Evolutionary conservation across 1,139 yeast genomes (phyloP).

Genomic region (Diutina catenulata): DNA sequence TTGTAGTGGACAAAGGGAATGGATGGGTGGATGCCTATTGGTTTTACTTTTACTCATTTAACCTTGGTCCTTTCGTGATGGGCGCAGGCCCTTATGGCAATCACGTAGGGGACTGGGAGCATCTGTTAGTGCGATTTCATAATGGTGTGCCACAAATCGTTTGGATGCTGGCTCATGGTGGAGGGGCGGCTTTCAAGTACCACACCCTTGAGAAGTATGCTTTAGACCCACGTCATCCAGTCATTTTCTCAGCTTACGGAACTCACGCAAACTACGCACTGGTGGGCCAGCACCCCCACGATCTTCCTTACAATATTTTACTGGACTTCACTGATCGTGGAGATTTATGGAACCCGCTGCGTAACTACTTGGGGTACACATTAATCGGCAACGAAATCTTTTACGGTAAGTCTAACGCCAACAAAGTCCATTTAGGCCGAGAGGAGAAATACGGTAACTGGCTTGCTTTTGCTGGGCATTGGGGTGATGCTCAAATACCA

Average conservation of each 20-base stretch:
- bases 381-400: constrained; percentile 46
- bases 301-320: constrained; percentile 79
- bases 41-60: constrained; percentile 93
- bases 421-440: constrained; percentile 35
- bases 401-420: constrained; percentile 29
- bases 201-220: constrained; percentile 58
- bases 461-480: constrained; percentile 69
- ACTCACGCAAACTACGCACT: constrained; percentile 95
- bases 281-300: constrained; percentile 95
- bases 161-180: constrained; percentile 99
- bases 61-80: constrained; percentile 94
- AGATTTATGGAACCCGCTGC: constrained; percentile 85
- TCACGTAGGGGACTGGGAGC: constrained; percentile 98
- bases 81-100: constrained; percentile 96
- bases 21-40: constrained; percentile 92
- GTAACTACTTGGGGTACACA: constrained; percentile 71
- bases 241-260: constrained; percentile 84
- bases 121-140: constrained; percentile 73
- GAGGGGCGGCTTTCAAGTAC: constrained; percentile 83
- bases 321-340: constrained; percentile 94
- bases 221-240: constrained; percentile 40
- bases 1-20: constrained; percentile 84
- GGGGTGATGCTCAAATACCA: constrained; percentile 78
- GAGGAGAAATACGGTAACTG: constrained; percentile 64
- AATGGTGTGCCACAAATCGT: constrained; percentile 74